Conservation (phyloP, 2,329 filamentous ascomycete genomes). For the Penicillium italicum region DNA sequence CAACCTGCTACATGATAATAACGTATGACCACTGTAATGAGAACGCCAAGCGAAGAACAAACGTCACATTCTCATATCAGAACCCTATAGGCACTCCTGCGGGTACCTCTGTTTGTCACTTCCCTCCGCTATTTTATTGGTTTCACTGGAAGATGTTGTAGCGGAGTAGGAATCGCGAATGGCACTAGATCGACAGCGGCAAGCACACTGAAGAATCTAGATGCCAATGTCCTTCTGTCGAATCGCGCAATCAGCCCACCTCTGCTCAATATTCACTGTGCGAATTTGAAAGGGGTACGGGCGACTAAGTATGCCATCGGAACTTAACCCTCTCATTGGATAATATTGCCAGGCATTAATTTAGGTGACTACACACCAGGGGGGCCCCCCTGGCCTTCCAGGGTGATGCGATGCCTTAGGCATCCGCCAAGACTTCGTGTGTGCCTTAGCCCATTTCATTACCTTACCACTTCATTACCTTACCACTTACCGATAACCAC, state of each 20-base stretch:
- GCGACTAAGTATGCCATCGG: too few relatives aligned
- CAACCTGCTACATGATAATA: background rate
- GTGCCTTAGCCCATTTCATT: too few relatives aligned
- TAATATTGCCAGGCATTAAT: too few relatives aligned
- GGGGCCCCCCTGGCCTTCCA: too few relatives aligned
- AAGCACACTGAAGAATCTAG: conserved; percentile 17
- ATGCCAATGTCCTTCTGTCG: conserved; percentile 9
- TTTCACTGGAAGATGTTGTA: background rate
- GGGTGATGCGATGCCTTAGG: too few relatives aligned
- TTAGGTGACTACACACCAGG: too few relatives aligned
- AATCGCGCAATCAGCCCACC: conserved; percentile 8
- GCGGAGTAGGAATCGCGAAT: conserved; percentile 12
- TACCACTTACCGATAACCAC: too few relatives aligned
- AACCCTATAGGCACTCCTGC: background rate
- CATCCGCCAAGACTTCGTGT: too few relatives aligned
- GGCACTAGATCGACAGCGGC: background rate
- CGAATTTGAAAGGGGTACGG: conserved; percentile 6
- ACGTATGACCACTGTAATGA: background rate
- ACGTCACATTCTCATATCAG: too few relatives aligned
- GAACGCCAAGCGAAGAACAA: background rate
- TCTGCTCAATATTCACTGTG: background rate
- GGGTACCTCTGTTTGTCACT: background rate
- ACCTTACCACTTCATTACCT: too few relatives aligned
- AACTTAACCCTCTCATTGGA: too few relatives aligned
- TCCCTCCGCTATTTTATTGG: background rate